Evolutionary conservation across 306 rosid genomes (phyloP).

Genomic region (Dryas alaskensis): DNA sequence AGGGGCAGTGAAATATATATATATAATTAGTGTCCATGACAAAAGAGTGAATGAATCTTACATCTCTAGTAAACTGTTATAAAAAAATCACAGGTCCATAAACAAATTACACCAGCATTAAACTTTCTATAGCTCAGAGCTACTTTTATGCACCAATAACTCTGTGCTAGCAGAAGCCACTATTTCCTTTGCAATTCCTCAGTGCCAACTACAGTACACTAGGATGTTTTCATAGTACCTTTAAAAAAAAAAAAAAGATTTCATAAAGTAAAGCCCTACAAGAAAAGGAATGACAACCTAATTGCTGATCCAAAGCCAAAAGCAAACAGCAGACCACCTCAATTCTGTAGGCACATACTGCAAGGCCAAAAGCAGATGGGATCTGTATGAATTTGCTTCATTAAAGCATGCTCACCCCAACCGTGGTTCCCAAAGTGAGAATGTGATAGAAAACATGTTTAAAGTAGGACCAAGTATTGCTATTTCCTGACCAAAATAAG

Average conservation of each 20-base stretch:
- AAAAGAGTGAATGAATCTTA: neutral
- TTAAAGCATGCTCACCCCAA: neutral
- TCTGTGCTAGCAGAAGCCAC: neutral
- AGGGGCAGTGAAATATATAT: neutral
- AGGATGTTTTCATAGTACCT: neutral
- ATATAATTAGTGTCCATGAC: neutral
- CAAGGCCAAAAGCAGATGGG: neutral
- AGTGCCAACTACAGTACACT: neutral
- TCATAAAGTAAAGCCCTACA: neutral
- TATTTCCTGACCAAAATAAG: neutral
- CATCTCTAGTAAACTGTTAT: neutral
- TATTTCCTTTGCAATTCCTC: constrained; percentile 1
- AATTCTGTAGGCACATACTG: neutral
- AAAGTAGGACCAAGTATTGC: constrained; percentile 1
- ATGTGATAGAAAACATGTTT: neutral
- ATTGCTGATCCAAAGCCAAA: neutral
- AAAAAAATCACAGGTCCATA: neutral
- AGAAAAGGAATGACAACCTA: neutral
- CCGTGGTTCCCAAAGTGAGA: neutral
- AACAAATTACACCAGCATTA: neutral
- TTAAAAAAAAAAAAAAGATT: neutral
- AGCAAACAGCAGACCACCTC: neutral
- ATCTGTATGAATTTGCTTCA: neutral
- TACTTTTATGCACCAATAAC: neutral
- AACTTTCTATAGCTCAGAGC: neutral